Evolutionary conservation across 1,139 yeast species (phyloP), one percentile per base, ranked within the genome.

Genomic region (Spencermartinsiella ligniputridi): DNA sequence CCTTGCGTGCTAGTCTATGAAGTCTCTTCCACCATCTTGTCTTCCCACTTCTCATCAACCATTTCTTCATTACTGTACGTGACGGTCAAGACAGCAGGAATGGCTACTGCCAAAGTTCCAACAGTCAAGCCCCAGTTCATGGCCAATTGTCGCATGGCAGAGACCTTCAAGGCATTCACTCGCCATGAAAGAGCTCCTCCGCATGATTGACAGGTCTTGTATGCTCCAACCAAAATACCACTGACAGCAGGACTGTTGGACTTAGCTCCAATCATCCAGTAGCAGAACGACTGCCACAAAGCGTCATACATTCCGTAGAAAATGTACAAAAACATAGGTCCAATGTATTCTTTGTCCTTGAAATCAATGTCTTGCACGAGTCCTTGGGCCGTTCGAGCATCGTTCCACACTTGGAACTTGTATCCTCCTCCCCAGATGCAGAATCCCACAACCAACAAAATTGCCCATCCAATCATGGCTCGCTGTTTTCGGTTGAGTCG

Each of bases 231-330:
- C 52, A 75, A 73, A 50, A 76, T 67, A 16, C 79, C 78, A 32
- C 69, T 65, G 54, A 69, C 74, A 61, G 74, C 72, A 20, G 81
- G 76, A 58, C 74, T 74, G 59, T 76, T 76, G 44, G 80, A 71
- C 50, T 75, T 60, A 30, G 79, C 72, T 46, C 82, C 82, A 63
- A 77, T 63, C 44, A 70, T 48, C 76, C 79, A 79, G 60, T 76
- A 74, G 44, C 72, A 69, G 57, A 60, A 78, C 22, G 77, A 69
- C 62, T 79, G 84, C 72, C 72, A 79, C 45, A 78, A 59, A 24
- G 84, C 79, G 61, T 78, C 84, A 53, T 62, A 76, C 35, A 66
- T 63, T 37, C 84, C 84, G 61, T 78, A 78, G 61, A 76, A 76
- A 58, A 78, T 74, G 64, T 77, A 78, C 51, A 78, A 67, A 63